Percentiles rank a stretch among this genome's conserved stretches.
Conservation (phyloP, 2,329 filamentous ascomycete genomes). For the Colletotrichum spaethianum region DNA sequence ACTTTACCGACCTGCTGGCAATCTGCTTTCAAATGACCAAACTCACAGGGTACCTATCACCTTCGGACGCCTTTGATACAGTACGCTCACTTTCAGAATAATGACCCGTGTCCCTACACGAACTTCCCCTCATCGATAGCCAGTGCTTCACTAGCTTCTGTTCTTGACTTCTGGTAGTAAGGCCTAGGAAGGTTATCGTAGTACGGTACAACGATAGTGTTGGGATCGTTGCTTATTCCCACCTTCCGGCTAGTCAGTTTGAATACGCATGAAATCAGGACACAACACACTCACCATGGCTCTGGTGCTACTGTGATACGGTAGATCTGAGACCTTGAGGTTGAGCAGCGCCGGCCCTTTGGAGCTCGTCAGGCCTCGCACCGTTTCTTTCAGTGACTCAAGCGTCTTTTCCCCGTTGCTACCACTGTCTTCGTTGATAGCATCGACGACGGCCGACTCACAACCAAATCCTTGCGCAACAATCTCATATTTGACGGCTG, state of each 20-base stretch:
- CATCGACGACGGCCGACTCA: slow-evolving; percentile 16
- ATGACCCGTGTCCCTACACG: neutral
- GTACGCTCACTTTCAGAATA: neutral
- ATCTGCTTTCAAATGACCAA: neutral
- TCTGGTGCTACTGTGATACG: slow-evolving; percentile 20
- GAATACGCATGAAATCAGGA: no score
- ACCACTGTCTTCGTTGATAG: neutral
- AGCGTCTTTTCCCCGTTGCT: slow-evolving; percentile 7
- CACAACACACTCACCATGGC: slow-evolving; percentile 10
- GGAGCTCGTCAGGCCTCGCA: neutral
- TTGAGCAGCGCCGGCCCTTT: slow-evolving; percentile 13
- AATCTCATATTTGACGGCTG: slow-evolving; percentile 16
- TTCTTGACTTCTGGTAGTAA: slow-evolving; percentile 1
- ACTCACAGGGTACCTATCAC: neutral
- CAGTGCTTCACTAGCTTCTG: neutral
- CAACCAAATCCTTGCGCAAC: slow-evolving; percentile 26
- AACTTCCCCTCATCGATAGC: neutral
- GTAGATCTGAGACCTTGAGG: slow-evolving; percentile 21
- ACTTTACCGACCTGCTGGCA: no score
- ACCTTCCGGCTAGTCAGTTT: neutral
- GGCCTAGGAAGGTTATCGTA: slow-evolving; percentile 23
- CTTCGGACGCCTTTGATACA: neutral
- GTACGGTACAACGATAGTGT: slow-evolving; percentile 21
- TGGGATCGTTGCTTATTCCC: slow-evolving; percentile 15
- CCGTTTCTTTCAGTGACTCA: neutral